Evolutionary conservation across 2,329 filamentous ascomycete genomes (phyloP), one percentile per base, ranked within the genome.

Genomic region (Talaromyces islandicus): DNA sequence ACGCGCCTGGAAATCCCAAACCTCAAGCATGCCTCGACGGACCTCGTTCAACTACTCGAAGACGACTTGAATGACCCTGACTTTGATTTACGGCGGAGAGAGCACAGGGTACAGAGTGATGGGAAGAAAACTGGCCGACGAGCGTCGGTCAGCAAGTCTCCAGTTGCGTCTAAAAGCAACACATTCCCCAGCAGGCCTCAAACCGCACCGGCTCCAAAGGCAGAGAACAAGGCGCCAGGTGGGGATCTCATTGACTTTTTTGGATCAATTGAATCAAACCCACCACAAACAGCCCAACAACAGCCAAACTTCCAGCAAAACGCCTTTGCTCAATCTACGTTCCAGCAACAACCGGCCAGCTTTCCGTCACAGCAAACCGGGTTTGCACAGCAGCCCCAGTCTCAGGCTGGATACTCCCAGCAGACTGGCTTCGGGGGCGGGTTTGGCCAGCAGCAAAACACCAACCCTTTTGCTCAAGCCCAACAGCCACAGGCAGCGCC

Each of bases 31-130:
- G 94, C 94, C 6, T 95, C 94, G 1, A 92, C 95, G 1, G 96
- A 94, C 70, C 77, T 99, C 57, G 90, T 91, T 17, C 88, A 88
- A 27, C 91, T 96, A 59, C 82, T 99, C 27, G 92, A 97, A 73
- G 94, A 99, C 67, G 97, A 99, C 71, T 80, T 99, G 52, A 88
- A 92, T 64, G 94, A 99, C 69, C 87, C 91, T 3, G 94, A 99
- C 73, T 99, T 99, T 69, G 94, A 99, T 68, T 84, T 92, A 59
- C 94, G 97, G 68, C 85, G 94, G 63, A 83, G 92, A 67, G 94
- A 99, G 72, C 99, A 96, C 70, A 78, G 97, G 56, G 90, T 91
- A 1, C 91, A 96, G 70, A 88, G 93, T 70, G 89, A 93, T 60
- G 89, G 88, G 14, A 88, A 87, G 70, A 84, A 80, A 68, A 75